Percentiles rank a stretch among this genome's conserved stretches.
Evolutionary conservation across 1,139 yeast species (phyloP).

Genomic region (Diutina siamensis): DNA sequence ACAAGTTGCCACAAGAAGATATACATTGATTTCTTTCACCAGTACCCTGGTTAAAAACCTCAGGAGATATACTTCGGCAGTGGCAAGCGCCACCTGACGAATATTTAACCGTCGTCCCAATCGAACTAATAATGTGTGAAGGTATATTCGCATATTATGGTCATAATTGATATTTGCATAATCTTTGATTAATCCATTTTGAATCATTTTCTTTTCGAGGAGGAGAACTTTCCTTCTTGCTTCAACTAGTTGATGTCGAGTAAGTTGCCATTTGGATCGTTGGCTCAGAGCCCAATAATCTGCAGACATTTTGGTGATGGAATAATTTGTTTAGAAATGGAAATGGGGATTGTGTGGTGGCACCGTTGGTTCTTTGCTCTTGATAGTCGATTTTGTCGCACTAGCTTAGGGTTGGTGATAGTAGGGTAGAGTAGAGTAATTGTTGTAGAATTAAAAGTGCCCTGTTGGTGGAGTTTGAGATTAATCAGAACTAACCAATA

Average conservation of each 20-base stretch:
- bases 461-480: no score
- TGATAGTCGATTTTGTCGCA: neutral
- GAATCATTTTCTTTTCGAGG: slow-evolving; percentile 35
- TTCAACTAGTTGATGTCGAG: slow-evolving; percentile 28
- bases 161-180: slow-evolving; percentile 40
- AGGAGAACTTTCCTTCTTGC: slow-evolving; percentile 26
- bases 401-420: neutral
- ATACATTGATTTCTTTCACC: slow-evolving; percentile 70
- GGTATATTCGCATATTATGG: slow-evolving; percentile 51
- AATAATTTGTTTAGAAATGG: neutral
- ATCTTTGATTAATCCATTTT: slow-evolving; percentile 35
- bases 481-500: no score
- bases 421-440: neutral
- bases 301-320: slow-evolving; percentile 25
- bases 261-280: slow-evolving; percentile 32
- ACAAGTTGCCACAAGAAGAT: slow-evolving; percentile 72
- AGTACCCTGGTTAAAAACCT: slow-evolving; percentile 67
- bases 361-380: neutral
- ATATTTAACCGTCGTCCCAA: slow-evolving; percentile 69
- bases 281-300: slow-evolving; percentile 39
- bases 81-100: slow-evolving; percentile 75
- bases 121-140: slow-evolving; percentile 58
- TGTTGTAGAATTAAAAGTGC: no score
- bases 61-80: slow-evolving; percentile 76
- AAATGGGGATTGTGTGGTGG: neutral